Conservation (phyloP, 2,329 filamentous ascomycete genomes). For the Endoconidiophora laricicola region DNA sequence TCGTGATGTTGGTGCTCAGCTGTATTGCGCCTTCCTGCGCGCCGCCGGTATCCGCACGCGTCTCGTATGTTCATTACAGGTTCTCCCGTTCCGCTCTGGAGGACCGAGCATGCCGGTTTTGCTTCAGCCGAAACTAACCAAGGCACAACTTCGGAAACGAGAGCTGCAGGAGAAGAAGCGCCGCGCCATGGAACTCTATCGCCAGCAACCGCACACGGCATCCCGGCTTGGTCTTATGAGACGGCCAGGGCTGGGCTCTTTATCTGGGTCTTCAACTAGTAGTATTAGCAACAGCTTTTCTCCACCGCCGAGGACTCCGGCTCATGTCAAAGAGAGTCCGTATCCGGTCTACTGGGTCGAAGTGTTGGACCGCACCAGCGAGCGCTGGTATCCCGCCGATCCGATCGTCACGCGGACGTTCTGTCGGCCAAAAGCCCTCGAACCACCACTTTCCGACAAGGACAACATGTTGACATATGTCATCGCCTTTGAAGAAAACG, state of each 20-base stretch:
- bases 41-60: constrained; percentile 66
- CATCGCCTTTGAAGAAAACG: constrained; percentile 69
- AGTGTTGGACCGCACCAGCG: constrained; percentile 65
- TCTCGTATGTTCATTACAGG: constrained; percentile 80
- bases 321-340: constrained; percentile 46
- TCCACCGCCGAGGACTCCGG: constrained; percentile 5
- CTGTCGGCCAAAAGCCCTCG: constrained; percentile 57
- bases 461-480: constrained; percentile 71
- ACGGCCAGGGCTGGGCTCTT: too few relatives aligned
- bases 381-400: constrained; percentile 86
- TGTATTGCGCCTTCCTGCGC: constrained; percentile 78
- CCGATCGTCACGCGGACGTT: constrained; percentile 63
- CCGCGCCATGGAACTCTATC: constrained; percentile 8
- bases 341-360: constrained; percentile 93
- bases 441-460: constrained; percentile 64
- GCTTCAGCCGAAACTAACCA: constrained; percentile 20
- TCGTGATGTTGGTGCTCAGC: constrained; percentile 72
- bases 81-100: constrained; percentile 48
- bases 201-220: background rate
- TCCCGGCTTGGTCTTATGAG: too few relatives aligned
- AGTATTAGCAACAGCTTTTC: background rate
- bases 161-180: constrained; percentile 19
- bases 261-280: background rate
- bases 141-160: constrained; percentile 14
- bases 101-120: constrained; percentile 29